phyloP scores from a whole-genome alignment of 805 yeast genomes.

The Zygotorulaspora florentina region DNA sequence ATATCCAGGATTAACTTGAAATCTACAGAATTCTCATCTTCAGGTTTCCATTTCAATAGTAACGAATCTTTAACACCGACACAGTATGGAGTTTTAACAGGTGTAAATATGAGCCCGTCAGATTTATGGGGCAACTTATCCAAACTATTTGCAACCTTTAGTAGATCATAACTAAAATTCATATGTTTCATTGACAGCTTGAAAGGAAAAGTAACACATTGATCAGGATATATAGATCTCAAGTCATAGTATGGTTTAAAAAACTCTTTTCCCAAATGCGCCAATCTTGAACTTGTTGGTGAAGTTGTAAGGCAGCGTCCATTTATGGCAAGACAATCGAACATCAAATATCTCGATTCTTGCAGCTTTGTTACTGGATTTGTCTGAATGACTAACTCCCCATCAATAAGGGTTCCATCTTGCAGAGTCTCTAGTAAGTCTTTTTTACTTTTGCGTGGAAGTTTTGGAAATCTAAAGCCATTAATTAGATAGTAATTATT shows the following conservation, averaged over 20 bases:
- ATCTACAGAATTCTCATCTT: conserved; percentile 91
- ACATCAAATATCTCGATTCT: conserved; percentile 76
- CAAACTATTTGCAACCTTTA: conserved; percentile 67
- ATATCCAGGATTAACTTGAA: conserved; percentile 57
- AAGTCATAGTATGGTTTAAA: conserved; percentile 77
- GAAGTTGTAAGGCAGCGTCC: conserved; percentile 66
- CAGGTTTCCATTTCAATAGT: conserved; percentile 94
- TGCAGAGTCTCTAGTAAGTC: conserved; percentile 50
- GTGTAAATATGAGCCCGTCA: conserved; percentile 92
- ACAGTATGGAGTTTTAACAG: conserved; percentile 80
- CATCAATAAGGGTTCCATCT: conserved; percentile 87
- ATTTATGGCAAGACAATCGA: conserved; percentile 85
- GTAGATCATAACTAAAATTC: conserved; percentile 76
- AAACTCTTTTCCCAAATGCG: conserved; percentile 76
- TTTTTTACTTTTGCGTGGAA: conserved; percentile 33
- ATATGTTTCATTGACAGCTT: conserved; percentile 81
- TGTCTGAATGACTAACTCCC: conserved; percentile 79
- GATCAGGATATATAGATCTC: conserved; percentile 65
- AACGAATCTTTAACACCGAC: conserved; percentile 80
- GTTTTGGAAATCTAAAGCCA: conserved; percentile 75
- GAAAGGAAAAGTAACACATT: conserved; percentile 75
- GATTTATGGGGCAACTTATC: conserved; percentile 77
- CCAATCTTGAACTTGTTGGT: conserved; percentile 74
- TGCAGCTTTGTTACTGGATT: conserved; percentile 51
- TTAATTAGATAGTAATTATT: conserved; percentile 81